These are phyloP conservation scores for Dictyostelium intermedium DNA, from an alignment of 78 protist genomes.

Conservation along the genomic window DNA sequence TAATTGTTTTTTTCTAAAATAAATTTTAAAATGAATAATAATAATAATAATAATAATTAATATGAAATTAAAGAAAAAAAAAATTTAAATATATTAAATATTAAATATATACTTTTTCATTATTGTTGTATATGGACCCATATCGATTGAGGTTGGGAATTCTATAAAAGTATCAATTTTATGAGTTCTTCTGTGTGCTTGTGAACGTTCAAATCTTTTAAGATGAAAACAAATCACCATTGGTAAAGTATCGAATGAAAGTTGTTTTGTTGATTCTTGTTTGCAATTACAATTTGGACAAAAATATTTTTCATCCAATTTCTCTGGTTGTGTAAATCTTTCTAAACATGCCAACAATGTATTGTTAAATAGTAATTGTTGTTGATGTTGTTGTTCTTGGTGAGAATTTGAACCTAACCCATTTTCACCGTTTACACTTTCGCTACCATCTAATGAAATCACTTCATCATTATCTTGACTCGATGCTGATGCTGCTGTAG, in stretches of 20 bases:
- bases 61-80: not conserved
- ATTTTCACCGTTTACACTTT: not conserved
- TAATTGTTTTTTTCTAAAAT: not conserved
- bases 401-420: not conserved
- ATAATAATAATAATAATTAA: not conserved
- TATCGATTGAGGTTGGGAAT: slow-evolving; percentile 47
- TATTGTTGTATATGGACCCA: slow-evolving; percentile 50
- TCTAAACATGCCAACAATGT: slow-evolving; percentile 58
- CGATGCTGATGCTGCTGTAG: not conserved
- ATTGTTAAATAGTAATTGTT: not conserved
- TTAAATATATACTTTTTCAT: not conserved
- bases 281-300: slow-evolving; percentile 53
- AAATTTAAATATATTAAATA: not conserved
- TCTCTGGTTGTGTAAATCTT: slow-evolving; percentile 84
- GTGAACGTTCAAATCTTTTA: slow-evolving; percentile 67
- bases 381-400: not conserved
- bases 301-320: slow-evolving; percentile 70
- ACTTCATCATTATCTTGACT: not conserved
- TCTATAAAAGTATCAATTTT: slow-evolving; percentile 78
- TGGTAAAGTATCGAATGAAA: slow-evolving; percentile 57
- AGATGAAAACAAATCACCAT: slow-evolving; percentile 79
- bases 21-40: not conserved
- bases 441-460: not conserved
- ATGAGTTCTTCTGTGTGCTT: slow-evolving; percentile 61
- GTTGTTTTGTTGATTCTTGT: slow-evolving; percentile 79